These are phyloP conservation scores for Thielaviopsis ethacetica DNA, from an alignment of 2,329 filamentous ascomycete genomes.

Conservation along the genomic window DNA sequence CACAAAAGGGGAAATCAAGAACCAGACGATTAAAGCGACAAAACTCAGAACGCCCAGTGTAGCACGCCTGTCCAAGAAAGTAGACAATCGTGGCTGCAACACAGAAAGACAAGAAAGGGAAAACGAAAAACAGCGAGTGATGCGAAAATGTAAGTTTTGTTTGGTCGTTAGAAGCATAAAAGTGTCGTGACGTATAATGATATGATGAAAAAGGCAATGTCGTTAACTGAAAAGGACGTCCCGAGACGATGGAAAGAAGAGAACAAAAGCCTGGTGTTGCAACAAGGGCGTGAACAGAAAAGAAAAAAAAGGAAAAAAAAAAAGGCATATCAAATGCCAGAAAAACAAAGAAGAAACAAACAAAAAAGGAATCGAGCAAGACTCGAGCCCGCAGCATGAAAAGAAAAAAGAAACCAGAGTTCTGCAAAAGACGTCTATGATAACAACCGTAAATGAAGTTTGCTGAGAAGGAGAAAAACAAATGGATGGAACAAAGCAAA, in stretches of 20 bases:
- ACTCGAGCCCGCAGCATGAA: background rate
- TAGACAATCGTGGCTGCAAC: background rate
- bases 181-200: background rate
- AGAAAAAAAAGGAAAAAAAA: background rate
- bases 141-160: background rate
- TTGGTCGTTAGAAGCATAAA: background rate
- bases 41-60: too few relatives aligned
- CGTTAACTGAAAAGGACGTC: background rate
- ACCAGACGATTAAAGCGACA: too few relatives aligned
- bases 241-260: background rate
- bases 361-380: background rate
- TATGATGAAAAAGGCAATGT: background rate
- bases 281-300: background rate
- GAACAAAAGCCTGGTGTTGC: background rate
- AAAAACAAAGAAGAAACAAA: background rate
- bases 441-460: background rate
- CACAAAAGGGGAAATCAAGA: too few relatives aligned
- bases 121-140: background rate
- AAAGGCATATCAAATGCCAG: background rate
- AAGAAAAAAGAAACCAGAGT: background rate
- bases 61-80: too few relatives aligned
- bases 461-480: background rate
- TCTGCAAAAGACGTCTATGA: background rate
- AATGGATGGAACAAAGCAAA: background rate
- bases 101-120: background rate